These are phyloP conservation scores for Ampelomyces quisqualis DNA, from an alignment of 2,329 filamentous ascomycete species.

Conservation along the genomic window DNA sequence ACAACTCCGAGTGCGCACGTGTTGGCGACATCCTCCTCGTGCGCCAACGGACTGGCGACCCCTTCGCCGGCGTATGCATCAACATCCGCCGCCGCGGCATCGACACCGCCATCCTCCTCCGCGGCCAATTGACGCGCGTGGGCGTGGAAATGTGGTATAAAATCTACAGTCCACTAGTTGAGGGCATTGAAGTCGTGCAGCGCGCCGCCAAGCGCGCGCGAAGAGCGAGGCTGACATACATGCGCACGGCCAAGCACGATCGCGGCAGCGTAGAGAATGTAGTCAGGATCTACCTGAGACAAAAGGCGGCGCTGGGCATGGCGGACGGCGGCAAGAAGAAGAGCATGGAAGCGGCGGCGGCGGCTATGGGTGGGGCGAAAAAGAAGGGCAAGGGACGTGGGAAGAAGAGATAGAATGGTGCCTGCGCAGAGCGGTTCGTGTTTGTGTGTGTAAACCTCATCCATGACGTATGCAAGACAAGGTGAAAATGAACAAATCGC, in stretches of 20 bases:
- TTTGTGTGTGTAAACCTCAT: no score
- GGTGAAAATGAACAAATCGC: no score
- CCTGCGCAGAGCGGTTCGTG: no score
- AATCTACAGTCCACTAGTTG: constrained; percentile 85
- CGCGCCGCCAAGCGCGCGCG: constrained; percentile 79
- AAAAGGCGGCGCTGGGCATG: constrained; percentile 40
- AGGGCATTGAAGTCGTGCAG: constrained; percentile 92
- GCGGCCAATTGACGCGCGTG: constrained; percentile 81
- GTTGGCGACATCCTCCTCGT: constrained; percentile 91
- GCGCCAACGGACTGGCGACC: constrained; percentile 79
- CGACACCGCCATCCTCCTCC: constrained; percentile 82
- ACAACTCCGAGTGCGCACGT: constrained; percentile 75
- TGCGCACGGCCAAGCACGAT: constrained; percentile 59
- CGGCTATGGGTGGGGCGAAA: constrained; percentile 24
- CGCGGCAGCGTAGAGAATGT: constrained; percentile 43
- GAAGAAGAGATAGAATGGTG: constrained; percentile 31
- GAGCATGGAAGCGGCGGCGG: constrained; percentile 19
- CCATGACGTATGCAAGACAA: no score
- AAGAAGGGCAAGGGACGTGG: constrained; percentile 33
- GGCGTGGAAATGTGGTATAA: constrained; percentile 98
- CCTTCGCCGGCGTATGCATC: constrained; percentile 85
- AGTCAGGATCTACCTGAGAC: constrained; percentile 39
- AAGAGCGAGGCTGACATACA: constrained; percentile 84
- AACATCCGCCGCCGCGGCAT: constrained; percentile 82
- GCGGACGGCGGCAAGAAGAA: constrained; percentile 35